Conservation (phyloP, 2,329 filamentous ascomycete genomes). For the Fusarium sp. region DNA sequence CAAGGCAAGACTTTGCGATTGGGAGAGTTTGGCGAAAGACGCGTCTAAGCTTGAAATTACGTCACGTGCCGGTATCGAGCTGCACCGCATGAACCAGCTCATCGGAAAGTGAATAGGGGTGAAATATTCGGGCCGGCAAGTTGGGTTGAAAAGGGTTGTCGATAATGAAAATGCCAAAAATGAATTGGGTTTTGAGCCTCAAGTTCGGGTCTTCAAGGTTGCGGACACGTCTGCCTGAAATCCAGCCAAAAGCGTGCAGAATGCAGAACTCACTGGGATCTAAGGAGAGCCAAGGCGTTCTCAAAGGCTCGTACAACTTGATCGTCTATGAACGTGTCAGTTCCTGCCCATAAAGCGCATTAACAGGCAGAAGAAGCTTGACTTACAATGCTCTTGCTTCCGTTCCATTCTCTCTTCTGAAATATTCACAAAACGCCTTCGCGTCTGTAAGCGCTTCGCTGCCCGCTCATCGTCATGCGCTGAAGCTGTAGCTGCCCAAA, state of each 20-base stretch:
- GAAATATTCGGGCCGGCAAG: background rate
- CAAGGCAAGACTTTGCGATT: constrained; percentile 12
- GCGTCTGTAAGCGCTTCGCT: constrained; percentile 81
- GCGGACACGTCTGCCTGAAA: background rate
- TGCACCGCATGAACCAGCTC: constrained; percentile 10
- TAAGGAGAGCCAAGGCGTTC: constrained; percentile 65
- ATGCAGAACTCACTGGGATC: constrained; percentile 45
- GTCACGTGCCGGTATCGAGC: constrained; percentile 35
- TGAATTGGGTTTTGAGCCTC: background rate
- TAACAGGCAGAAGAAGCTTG: constrained; percentile 55
- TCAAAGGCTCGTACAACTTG: constrained; percentile 71
- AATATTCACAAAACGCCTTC: constrained; percentile 77
- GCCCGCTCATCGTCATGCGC: constrained; percentile 79
- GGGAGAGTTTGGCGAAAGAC: constrained; percentile 27
- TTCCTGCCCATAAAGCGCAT: background rate
- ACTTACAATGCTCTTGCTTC: constrained; percentile 83
- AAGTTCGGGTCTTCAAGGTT: background rate
- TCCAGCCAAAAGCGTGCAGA: background rate
- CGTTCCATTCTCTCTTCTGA: constrained; percentile 75
- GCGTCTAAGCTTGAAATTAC: constrained; percentile 20
- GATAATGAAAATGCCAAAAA: background rate
- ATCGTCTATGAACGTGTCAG: constrained; percentile 47
- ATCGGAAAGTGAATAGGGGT: background rate
- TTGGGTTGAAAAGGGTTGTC: background rate
- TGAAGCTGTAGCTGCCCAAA: constrained; percentile 79